Conservation (phyloP, 768 basidiomycete species). For the Suillus tomentosus region DNA sequence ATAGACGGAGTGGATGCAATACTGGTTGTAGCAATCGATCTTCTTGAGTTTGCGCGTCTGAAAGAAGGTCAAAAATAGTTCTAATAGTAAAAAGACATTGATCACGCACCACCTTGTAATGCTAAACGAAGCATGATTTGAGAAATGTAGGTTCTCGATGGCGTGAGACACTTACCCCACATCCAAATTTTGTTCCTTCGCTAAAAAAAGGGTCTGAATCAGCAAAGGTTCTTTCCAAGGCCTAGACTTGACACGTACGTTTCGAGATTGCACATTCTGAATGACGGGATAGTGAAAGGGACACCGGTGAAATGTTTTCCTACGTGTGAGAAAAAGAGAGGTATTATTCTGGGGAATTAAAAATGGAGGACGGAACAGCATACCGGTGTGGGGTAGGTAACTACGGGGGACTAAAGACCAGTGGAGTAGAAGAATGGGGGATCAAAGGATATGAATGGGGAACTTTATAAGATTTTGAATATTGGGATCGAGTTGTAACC, state of each 20-base stretch:
- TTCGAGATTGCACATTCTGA: constrained; percentile 55
- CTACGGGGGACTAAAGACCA: constrained; percentile 8
- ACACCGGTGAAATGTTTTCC: constrained; percentile 14
- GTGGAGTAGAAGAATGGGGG: constrained; percentile 14
- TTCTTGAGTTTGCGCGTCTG: constrained; percentile 38
- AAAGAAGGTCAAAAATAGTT: constrained; percentile 19
- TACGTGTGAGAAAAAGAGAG: constrained; percentile 6
- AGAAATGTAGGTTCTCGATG: constrained; percentile 2
- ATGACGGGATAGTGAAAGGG: constrained; percentile 15
- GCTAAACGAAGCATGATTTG: constrained; percentile 37
- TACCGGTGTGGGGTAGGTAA: constrained; percentile 18
- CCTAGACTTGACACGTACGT: constrained; percentile 41
- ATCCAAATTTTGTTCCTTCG: constrained; percentile 75
- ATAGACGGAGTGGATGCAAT: constrained; percentile 41
- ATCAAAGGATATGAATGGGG: constrained; percentile 9
- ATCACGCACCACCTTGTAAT: constrained; percentile 69
- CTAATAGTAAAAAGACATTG: constrained; percentile 39
- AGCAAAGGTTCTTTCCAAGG: constrained; percentile 20
- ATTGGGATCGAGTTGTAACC: constrained; percentile 17
- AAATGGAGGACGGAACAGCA: constrained; percentile 14
- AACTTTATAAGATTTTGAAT: constrained; percentile 35
- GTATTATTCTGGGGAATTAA: constrained; percentile 10
- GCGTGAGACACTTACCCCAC: constrained; percentile 50
- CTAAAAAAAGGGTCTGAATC: constrained; percentile 42
- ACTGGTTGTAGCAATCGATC: constrained; percentile 36